Evolutionary conservation across 1,284 basidiomycete genomes (phyloP).

Genomic region (Coniferiporia sulphurascens): DNA sequence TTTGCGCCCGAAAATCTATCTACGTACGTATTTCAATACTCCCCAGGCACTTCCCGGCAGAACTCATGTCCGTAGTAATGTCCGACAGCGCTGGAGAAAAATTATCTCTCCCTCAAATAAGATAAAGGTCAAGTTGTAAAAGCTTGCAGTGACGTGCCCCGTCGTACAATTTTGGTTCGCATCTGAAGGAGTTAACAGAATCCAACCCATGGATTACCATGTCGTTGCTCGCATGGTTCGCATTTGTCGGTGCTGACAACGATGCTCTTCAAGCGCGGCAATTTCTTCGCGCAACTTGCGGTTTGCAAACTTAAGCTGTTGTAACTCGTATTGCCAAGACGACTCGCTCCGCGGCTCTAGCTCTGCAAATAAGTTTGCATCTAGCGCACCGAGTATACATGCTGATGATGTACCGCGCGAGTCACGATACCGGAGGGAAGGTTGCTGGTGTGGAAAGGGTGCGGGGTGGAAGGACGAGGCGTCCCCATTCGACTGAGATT

Average conservation of each 20-base stretch:
- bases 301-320: slow-evolving; percentile 78
- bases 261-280: slow-evolving; percentile 40
- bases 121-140: too few species aligned
- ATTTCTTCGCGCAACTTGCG: slow-evolving; percentile 69
- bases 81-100: too few species aligned
- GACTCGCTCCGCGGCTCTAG: slow-evolving; percentile 60
- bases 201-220: too few species aligned
- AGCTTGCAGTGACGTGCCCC: too few species aligned
- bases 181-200: too few species aligned
- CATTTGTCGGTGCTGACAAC: background rate
- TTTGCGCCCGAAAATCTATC: too few species aligned
- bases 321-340: slow-evolving; percentile 91
- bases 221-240: background rate
- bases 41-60: too few species aligned
- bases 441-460: background rate
- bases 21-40: too few species aligned
- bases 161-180: too few species aligned
- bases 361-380: slow-evolving; percentile 66
- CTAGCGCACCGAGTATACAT: background rate
- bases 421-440: background rate
- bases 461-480: background rate
- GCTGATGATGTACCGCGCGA: background rate
- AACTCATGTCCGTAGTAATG: too few species aligned
- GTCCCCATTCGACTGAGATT: background rate
- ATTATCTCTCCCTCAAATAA: too few species aligned